phyloP scores from a whole-genome alignment of 1,284 basidiomycete genomes.

The Phaffia rhodozyma region DNA sequence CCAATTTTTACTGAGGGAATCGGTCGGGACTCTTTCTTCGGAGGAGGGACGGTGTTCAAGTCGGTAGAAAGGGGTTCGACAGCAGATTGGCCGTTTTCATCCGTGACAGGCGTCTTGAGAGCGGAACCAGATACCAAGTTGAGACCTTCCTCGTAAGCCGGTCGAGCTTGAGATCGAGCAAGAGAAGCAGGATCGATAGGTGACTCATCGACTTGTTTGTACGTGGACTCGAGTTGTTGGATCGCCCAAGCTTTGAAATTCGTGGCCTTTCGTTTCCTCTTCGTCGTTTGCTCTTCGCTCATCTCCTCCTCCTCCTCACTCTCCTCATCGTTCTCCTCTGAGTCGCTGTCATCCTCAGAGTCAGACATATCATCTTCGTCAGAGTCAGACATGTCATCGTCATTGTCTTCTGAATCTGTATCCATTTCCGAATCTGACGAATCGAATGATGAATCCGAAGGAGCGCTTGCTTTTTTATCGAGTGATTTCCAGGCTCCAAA shows the following conservation, averaged over 20 bases:
- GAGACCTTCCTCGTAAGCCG: too few relatives aligned
- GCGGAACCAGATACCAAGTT: too few relatives aligned
- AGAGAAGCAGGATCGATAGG: background rate
- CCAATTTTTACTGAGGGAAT: constrained; percentile 26
- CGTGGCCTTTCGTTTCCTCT: constrained; percentile 19
- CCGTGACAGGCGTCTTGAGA: constrained; percentile 32
- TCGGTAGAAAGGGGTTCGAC: constrained; percentile 19
- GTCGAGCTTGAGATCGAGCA: background rate
- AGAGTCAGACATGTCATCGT: constrained; percentile 11
- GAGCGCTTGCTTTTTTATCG: constrained; percentile 29
- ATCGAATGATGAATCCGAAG: constrained; percentile 20
- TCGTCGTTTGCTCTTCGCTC: constrained; percentile 1
- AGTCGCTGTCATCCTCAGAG: constrained; percentile 20
- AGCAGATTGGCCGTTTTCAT: constrained; percentile 43
- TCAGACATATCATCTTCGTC: constrained; percentile 2
- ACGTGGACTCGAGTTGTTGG: constrained; percentile 20
- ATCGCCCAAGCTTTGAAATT: constrained; percentile 22
- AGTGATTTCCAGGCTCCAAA: constrained; percentile 10
- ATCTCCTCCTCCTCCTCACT: constrained; percentile 22
- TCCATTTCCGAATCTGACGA: constrained; percentile 22
- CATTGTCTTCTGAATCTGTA: constrained; percentile 19
- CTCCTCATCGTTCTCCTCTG: constrained; percentile 19
- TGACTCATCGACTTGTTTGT: constrained; percentile 27
- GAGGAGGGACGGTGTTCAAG: constrained; percentile 17
- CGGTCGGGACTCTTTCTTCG: constrained; percentile 20